A percentile compares a stretch with the other conserved stretches of the same genome.
Evolutionary conservation across 805 yeast genomes (phyloP).

Genomic region (Lachancea lanzarotensis): DNA sequence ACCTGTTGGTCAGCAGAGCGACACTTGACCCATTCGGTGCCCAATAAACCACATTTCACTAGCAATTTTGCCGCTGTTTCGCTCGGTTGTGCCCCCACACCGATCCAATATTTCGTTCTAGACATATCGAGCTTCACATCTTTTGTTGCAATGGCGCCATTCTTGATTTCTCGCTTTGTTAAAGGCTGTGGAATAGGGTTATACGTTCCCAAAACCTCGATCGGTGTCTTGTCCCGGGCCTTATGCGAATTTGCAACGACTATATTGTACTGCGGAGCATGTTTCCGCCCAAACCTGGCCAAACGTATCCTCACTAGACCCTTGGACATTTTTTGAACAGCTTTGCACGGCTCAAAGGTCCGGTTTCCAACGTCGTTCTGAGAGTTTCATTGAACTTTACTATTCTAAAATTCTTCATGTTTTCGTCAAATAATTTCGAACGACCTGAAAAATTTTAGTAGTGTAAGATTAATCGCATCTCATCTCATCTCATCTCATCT

Average conservation of each 20-base stretch:
- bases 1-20: constrained; percentile 15
- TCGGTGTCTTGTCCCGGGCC: constrained; percentile 84
- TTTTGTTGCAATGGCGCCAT: constrained; percentile 58
- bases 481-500: constrained; percentile 28
- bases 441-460: constrained; percentile 4
- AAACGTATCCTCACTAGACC: constrained; percentile 81
- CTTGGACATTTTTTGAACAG: constrained; percentile 27
- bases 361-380: background rate
- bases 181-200: constrained; percentile 74
- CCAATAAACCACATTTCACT: constrained; percentile 62
- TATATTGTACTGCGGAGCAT: constrained; percentile 84
- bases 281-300: constrained; percentile 87
- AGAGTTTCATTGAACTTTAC: background rate
- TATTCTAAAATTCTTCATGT: constrained; percentile 1
- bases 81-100: constrained; percentile 94
- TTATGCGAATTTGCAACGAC: constrained; percentile 71
- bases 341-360: background rate
- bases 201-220: constrained; percentile 93
- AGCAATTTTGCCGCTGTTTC: constrained; percentile 71
- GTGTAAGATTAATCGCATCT: constrained; percentile 7
- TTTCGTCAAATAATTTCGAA: background rate
- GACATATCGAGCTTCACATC: constrained; percentile 80
- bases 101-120: constrained; percentile 92
- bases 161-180: constrained; percentile 46
- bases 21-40: constrained; percentile 24